Base-by-base conservation (phyloP, 2,329 filamentous ascomycete genomes). In the Talaromyces sp. region DNA sequence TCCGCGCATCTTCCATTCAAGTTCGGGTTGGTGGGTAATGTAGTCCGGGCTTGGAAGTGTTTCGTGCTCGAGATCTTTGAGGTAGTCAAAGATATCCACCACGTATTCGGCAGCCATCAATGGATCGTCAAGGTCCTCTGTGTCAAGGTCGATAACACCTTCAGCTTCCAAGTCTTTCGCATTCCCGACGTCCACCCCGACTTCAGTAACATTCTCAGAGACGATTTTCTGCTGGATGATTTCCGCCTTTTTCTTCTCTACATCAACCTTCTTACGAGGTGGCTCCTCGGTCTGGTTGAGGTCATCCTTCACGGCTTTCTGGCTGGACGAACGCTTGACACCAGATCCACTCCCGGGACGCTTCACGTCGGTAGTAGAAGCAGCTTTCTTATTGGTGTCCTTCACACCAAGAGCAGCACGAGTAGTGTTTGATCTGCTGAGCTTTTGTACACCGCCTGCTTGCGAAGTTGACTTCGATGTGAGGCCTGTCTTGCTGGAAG, bases 31-130 rank as follows among this genome's bases (percentile, higher is more conserved):
- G 75, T 93, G 89, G 53, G 89, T 84, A 86, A 99, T 99, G 80
- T 99, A 99, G 62, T 94, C 80, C 17, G 91, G 87, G 76, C 97
- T 97, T 65, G 93, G 91, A 70, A 92, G 85, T 75, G 80, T 91
- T 72, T 81, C 77, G 63, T 86, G 80, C 77, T 99, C 94, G 22
- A 97, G 84, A 66, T 95, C 87, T 68, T 86, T 87, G 63, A 97
- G 83, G 75, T 99, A 97, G 65, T 97, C 91, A 70, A 97, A 97
- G 70, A 99, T 97, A 71, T 99, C 94, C 60, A 88, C 88, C 52
- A 96, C 92, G 69, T 99, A 99, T 74, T 97, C 94, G 53, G 94
- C 91, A 63, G 95, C 94, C 94, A 99, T 97, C 67, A 97, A 81
- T 25, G 95, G 95, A 70, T 99, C 94, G 65, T 96, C 91, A 53